Base-by-base conservation (phyloP, 2,329 filamentous ascomycete genomes). In the Claviceps citrina region DNA sequence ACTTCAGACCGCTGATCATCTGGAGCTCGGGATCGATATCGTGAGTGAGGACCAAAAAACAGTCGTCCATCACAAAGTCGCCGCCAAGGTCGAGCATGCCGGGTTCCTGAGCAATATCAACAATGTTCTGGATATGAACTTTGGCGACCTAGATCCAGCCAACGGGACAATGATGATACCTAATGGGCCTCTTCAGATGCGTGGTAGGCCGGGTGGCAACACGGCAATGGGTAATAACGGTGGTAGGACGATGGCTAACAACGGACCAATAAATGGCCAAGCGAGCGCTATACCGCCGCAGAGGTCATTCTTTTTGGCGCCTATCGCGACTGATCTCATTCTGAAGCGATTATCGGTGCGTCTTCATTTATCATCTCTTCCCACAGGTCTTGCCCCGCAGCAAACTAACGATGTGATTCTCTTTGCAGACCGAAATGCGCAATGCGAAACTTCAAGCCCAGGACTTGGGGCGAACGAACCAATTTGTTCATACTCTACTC, bases 31-130 rank as follows among this genome's bases (percentile, higher is more conserved):
- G 41, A 98, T 98, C 52, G 91, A 98, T 56, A 98, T 98, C 54
- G 89, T 98, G 38, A 94, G 85, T 60, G 91, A 98, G 59, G 91
- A 98, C 57, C 89, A 96, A 58, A 96, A 94, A 64, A 95, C 87
- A 0, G 86, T 98, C 22, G 87, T 98, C 12, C 91, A 98, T 56
- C 91, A 96, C 65, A 98, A 98, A 57, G 91, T 98, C 36, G 87
- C 89, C 16, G 87, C 91, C 41, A 93, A 93, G 57, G 86, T 98
- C 41, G 91, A 98, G 58, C 85, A 95, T 62, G 86, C 91, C 30
- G 91, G 91, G 6, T 81, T 89, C 47, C 74, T 87, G 46, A 78
- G 73, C 33, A 73, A 79, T 9, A 73, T 77, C 7, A 83, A 73
- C 50, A 93, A 83, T 54, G 73, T 87, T 35, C 62, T 93, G 50